Conservation (phyloP, 2,329 filamentous ascomycete genomes). For the Penicillium fuscoglaucum region DNA sequence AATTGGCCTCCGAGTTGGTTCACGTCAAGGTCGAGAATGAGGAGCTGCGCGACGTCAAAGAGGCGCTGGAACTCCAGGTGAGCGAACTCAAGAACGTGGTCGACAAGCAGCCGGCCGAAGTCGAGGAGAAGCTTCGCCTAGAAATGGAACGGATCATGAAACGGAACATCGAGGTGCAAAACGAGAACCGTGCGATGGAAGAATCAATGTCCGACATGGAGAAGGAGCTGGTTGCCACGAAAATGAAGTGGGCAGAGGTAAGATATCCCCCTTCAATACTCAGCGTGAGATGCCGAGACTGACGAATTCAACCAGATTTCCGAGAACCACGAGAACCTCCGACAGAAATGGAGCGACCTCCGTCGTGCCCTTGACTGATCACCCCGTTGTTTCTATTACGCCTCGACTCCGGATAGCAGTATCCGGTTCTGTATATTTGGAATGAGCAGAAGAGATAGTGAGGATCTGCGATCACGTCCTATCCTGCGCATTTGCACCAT, state of each 20-base stretch:
- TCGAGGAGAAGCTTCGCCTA: constrained; percentile 75
- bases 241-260: constrained; percentile 95
- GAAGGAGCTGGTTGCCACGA: constrained; percentile 85
- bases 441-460: constrained; percentile 6
- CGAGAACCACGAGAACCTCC: constrained; percentile 66
- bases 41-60: constrained; percentile 83
- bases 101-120: constrained; percentile 82
- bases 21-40: constrained; percentile 92
- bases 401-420: background rate
- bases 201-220: constrained; percentile 91
- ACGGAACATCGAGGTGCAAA: constrained; percentile 88
- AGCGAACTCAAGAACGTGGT: constrained; percentile 82
- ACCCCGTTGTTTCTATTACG: background rate
- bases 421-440: constrained; percentile 25
- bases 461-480: constrained; percentile 24
- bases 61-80: constrained; percentile 81
- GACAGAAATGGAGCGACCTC: constrained; percentile 75
- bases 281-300: background rate
- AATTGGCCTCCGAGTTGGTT: constrained; percentile 86
- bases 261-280: constrained; percentile 34
- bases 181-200: constrained; percentile 84
- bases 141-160: constrained; percentile 93
- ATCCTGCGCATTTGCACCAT: constrained; percentile 8
- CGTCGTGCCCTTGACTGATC: constrained; percentile 54
- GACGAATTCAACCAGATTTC: constrained; percentile 58